A percentile compares a stretch with the other conserved stretches of the same genome.
These are phyloP conservation scores for Begonia peltatifolia DNA, from an alignment of 306 rosid species.

Conservation along the genomic window DNA sequence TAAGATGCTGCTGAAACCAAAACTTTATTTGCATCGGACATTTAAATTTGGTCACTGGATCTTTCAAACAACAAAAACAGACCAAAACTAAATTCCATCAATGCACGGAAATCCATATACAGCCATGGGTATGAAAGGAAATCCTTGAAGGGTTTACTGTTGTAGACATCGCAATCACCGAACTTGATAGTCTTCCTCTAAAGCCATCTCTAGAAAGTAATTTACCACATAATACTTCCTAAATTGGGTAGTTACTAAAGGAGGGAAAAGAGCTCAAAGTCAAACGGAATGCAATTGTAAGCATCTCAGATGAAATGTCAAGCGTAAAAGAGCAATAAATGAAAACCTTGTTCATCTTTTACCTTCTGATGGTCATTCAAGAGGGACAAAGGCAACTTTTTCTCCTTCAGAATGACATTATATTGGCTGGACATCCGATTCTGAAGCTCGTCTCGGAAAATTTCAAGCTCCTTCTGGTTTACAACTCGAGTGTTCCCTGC, in stretches of 20 bases:
- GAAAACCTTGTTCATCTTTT: conserved; percentile 1
- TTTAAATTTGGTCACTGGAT: too few species aligned
- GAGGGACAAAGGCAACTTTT: conserved; percentile 64
- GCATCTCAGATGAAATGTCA: too few species aligned
- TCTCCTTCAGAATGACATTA: conserved; percentile 67
- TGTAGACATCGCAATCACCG: not conserved
- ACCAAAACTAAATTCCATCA: too few species aligned
- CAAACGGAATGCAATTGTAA: too few species aligned
- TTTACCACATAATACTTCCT: not conserved
- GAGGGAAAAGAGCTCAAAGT: too few species aligned
- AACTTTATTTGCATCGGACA: not conserved
- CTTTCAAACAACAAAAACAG: too few species aligned
- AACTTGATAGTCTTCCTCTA: not conserved
- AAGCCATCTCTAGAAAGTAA: not conserved
- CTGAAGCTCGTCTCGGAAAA: conserved; percentile 63
- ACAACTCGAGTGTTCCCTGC: conserved; percentile 69
- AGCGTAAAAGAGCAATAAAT: not conserved
- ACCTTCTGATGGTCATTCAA: conserved; percentile 81
- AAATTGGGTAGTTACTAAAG: too few species aligned
- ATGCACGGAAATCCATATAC: too few species aligned
- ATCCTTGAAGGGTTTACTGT: not conserved
- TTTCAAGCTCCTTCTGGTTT: conserved; percentile 67
- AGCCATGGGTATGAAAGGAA: not conserved
- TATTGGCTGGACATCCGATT: conserved; percentile 50
- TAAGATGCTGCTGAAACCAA: not conserved